A percentile compares a stretch with the other conserved stretches of the same genome.
Evolutionary conservation across 306 rosid species (phyloP).

Genomic region (Elaeagnus macrophylla): DNA sequence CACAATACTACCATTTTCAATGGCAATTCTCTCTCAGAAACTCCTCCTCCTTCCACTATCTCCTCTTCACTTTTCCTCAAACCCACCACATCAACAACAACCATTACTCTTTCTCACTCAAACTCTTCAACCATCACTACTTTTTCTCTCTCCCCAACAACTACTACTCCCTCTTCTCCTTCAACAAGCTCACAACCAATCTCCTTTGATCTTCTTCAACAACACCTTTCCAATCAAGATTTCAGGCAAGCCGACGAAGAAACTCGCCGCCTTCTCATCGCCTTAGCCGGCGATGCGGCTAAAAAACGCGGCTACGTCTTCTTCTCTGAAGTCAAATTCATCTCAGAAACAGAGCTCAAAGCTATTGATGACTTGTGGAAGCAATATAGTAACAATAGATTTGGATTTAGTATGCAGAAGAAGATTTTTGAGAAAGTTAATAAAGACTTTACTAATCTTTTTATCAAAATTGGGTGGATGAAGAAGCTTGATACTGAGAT

Average conservation of each 20-base stretch:
- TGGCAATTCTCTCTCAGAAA: constrained; percentile 11
- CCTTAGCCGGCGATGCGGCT: constrained; percentile 66
- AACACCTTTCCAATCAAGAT: constrained; percentile 40
- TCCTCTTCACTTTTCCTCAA: constrained; percentile 27
- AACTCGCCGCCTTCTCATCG: constrained; percentile 77
- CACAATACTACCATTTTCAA: constrained; percentile 36
- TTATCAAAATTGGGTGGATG: constrained; percentile 87
- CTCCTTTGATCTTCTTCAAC: constrained; percentile 49
- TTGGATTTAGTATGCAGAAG: constrained; percentile 84
- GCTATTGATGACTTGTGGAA: constrained; percentile 76
- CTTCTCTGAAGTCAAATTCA: constrained; percentile 83
- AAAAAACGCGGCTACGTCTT: constrained; percentile 72
- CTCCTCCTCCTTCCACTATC: constrained; percentile 6
- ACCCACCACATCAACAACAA: constrained; percentile 9
- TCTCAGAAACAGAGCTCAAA: constrained; percentile 45
- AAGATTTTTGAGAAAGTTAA: constrained; percentile 40
- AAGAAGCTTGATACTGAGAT: constrained; percentile 89
- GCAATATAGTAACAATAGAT: constrained; percentile 48
- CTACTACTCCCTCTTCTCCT: neutral
- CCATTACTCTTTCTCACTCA: neutral
- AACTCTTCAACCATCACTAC: constrained; percentile 1
- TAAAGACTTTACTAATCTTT: constrained; percentile 62
- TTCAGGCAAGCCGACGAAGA: constrained; percentile 73
- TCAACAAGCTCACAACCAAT: constrained; percentile 18
- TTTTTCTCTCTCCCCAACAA: constrained; percentile 14